Base-by-base conservation (phyloP, 345 rosid species). In the Sapria himalayana region DNA sequence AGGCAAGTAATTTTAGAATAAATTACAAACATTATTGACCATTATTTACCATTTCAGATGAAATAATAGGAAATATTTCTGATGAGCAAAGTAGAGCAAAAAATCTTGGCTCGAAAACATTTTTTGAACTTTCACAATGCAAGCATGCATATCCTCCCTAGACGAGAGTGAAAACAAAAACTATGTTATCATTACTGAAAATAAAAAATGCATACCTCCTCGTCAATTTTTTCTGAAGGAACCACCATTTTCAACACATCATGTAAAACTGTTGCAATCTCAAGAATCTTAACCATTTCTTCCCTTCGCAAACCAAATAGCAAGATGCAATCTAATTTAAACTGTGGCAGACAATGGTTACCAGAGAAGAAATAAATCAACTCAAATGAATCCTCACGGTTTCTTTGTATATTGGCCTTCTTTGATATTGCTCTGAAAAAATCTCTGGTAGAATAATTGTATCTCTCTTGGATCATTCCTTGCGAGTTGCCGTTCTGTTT, bases 231-330 rank as follows among this genome's bases (percentile, higher is more conserved):
- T 29, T 19, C 0, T 23, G 37, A 0, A 50, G 60, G 79, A 24
- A 78, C 81, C 36, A 89, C 84, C 2, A 79, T 59, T 46, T 2
- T 66, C 58, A 84, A 41, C 59, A 71, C 93, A 59, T 84, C 95
- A 60, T 69, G 80, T 48, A 89, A 71, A n/a, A 89, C 93, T 0
- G 93, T 29, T 11, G 95, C 98, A 50, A 66, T 63, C 65, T 80
- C 86, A 60, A 71, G 70, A 40, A 70, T 62, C 66, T 71, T 84
- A 27, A 71, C 79, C 93, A 89, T 79, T 72, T 79, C 93, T 70
- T 84, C 93, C 71, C 99, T 89, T 62, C 56, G 74, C 45, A 53
- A 53, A 3, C 27, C 43, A 51, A 33, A 50, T 6, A 21, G 50
- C 15, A 35, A 51, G n/a, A 25, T 4, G 25, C 34, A 45, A 48